Base-by-base conservation (phyloP, 2,329 filamentous ascomycete genomes). In the Diaporthe sp. region DNA sequence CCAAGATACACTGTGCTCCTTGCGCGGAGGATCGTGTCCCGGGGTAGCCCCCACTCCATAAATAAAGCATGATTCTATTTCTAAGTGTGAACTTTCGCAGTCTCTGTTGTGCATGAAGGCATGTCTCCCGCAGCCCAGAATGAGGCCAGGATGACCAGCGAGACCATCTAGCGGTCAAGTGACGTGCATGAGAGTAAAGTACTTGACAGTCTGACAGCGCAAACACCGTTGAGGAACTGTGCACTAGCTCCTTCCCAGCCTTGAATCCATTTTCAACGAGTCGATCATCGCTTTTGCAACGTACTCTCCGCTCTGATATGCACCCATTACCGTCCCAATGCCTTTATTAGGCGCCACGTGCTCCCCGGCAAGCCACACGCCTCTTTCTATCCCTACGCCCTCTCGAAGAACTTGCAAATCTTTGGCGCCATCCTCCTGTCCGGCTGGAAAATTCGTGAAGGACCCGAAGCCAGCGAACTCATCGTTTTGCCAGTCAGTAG, bases 401-500 rank as follows among this genome's bases (percentile, higher is more conserved):
- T 50, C n/a, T 22, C 55, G 4, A 30, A 72, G 22, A 7, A 47
- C 38, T 38, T 64, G n/a, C 19, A 64, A 13, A 38, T 64, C 52
- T 7, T 19, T 25, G 33, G 25, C 22, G 15, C 42, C 38, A n/a
- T 72, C 54, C 30, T 42, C 55, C n/a, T 45, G 28, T 4, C 55
- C 69, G 19, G 25, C 25, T 8, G 54, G 52, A 17, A 58, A 61
- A 30, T 72, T 50, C 7, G 35, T 72, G 22, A 50, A 72, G 22
- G 69, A 72, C 6, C 69, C 54, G 30, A 58, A 60, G 19, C 55
- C 35, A 19, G 54, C 55, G 22, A 60, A 60, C 33, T 52, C 40
- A 10, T 72, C 50, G 9, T n/a, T 35, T 25, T 72, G 69, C 69
- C 55, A 72, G 57, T 52, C 33, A 9, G 57, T 60, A 28, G 57